Evolutionary conservation across 1,284 basidiomycete species (phyloP).

Genomic region (Marasmius fiardii): DNA sequence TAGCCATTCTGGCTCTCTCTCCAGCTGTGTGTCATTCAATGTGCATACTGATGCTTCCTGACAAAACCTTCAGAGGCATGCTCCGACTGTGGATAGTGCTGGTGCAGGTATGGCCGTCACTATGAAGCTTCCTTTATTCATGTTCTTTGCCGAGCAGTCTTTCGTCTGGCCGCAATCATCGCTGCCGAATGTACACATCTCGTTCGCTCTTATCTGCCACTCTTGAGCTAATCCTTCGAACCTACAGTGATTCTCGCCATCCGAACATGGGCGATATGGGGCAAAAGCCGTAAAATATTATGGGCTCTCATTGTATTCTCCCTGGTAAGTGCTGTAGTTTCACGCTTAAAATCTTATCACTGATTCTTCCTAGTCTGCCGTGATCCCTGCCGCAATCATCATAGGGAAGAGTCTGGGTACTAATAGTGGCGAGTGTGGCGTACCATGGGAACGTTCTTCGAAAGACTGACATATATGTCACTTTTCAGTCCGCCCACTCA

Average conservation of each 20-base stretch:
- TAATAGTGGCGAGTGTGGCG: conserved; percentile 2
- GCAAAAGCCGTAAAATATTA: conserved; percentile 10
- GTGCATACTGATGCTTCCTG: neutral
- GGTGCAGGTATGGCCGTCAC: conserved; percentile 12
- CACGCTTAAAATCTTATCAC: neutral
- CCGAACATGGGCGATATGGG: conserved; percentile 20
- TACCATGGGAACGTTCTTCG: neutral
- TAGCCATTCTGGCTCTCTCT: conserved; percentile 10
- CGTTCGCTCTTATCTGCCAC: neutral
- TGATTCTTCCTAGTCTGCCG: conserved; percentile 6
- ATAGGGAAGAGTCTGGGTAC: conserved; percentile 10
- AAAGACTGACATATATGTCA: neutral
- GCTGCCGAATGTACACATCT: conserved; percentile 18
- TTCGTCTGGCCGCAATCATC: conserved; percentile 17
- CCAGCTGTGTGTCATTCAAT: conserved; percentile 6
- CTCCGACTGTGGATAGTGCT: conserved; percentile 4
- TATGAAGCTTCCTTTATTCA: neutral
- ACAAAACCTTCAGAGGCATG: neutral
- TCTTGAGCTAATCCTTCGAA: neutral
- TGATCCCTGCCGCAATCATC: conserved; percentile 12
- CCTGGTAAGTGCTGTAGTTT: conserved; percentile 4
- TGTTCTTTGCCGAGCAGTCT: conserved; percentile 6
- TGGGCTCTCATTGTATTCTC: conserved; percentile 10
- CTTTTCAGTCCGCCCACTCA: conserved; percentile 6
- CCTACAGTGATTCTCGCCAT: conserved; percentile 13